Evolutionary conservation across 768 basidiomycete genomes (phyloP), one percentile per base, ranked within the genome.

Genomic region (Lactarius sanguifluus): DNA sequence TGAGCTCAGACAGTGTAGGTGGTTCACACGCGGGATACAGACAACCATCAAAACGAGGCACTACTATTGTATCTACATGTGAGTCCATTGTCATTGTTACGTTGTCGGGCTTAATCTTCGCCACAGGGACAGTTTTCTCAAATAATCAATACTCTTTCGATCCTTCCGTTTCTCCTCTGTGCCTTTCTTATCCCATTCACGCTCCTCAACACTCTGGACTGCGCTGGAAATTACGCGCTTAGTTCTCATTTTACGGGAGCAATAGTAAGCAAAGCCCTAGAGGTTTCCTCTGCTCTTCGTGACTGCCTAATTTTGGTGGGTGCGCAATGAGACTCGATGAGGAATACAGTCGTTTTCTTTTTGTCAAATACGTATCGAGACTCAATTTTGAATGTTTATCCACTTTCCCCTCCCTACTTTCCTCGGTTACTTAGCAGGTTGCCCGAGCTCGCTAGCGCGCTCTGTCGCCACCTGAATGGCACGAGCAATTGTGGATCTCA

Each of bases 171-270:
- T 36, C 9, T 63, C 50, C 13, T 59, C 23, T 68, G 20, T 18
- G 20, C 20, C 5, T 9, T 59, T 62, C 15, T 6, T 61, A 4
- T 30, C 25, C 63, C 34, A 63, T 71, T 13, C 47, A 61, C 75
- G 94, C 94, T 96, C 92, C 84, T 84, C 85, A 85, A 96, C 94
- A 96, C 94, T 96, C 94, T 96, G 94, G 89, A 84, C 86, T 85
- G 84, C 89, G 89, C 86, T 80, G 72, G 71, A 67, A 66, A 75
- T 77, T 76, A 94, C 88, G 87, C 90, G 90, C 80, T 80, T 70
- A 84, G 87, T 88, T 86, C 92, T 94, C 90, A 96, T 96, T 96
- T 96, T 92, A 93, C 77, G 86, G 83, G 89, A 96, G 93, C 94
- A 79, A 96, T 74, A 93, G 38, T 64, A 71, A 70, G 63, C 54